Evolutionary conservation across 2,329 filamentous ascomycete species (phyloP).

Genomic region (Oidium heveae): DNA sequence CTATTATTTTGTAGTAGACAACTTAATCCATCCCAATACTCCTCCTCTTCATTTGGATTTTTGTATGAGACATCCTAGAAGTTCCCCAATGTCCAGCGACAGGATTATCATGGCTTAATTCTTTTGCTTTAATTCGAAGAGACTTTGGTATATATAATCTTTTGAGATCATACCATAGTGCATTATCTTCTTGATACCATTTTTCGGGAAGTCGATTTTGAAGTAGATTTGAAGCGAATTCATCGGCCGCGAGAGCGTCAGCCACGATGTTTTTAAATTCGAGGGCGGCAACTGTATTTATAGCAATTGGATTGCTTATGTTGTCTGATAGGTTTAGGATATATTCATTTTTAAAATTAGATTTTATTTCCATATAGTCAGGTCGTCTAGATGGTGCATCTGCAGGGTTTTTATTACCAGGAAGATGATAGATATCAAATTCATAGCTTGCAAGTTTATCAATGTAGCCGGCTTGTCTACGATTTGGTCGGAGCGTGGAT

Average conservation of each 20-base stretch:
- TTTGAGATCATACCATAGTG: too few relatives aligned
- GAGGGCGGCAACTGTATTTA: background rate
- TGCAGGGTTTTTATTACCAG: too few relatives aligned
- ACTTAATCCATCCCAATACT: background rate
- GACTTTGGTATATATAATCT: background rate
- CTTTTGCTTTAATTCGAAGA: background rate
- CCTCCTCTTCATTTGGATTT: background rate
- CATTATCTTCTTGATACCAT: background rate
- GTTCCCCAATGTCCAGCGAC: background rate
- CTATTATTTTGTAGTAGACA: background rate
- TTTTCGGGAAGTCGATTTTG: background rate
- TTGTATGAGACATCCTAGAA: background rate
- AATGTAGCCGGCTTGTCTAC: too few relatives aligned
- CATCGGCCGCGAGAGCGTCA: background rate
- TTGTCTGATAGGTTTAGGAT: too few relatives aligned
- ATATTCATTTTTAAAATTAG: too few relatives aligned
- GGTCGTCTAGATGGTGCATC: too few relatives aligned
- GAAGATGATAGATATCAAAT: too few relatives aligned
- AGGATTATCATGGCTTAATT: background rate
- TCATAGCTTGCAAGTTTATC: too few relatives aligned
- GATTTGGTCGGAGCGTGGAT: too few relatives aligned
- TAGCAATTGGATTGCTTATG: too few relatives aligned
- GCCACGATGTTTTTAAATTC: background rate
- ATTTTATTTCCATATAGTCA: too few relatives aligned
- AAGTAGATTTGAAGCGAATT: background rate